phyloP scores from a whole-genome alignment of 768 basidiomycete genomes.

The Tephrocybe sp. region DNA sequence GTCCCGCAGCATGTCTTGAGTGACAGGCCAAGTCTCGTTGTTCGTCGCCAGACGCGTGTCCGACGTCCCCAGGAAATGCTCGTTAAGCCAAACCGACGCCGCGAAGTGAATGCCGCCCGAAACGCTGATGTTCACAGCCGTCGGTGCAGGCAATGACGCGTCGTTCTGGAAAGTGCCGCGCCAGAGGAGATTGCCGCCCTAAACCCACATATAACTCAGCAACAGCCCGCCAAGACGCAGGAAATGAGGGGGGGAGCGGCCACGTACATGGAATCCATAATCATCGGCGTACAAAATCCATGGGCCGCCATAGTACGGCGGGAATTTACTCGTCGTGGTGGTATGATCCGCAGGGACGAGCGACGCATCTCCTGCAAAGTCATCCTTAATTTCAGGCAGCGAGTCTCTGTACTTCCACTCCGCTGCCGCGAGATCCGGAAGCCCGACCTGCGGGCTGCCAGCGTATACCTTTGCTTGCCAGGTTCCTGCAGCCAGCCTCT shows the following conservation, averaged over 20 bases:
- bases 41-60: slow-evolving; percentile 15
- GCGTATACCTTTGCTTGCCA: slow-evolving; percentile 4
- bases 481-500: slow-evolving; percentile 2
- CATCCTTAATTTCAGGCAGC: slow-evolving; percentile 12
- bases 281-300: slow-evolving; percentile 20
- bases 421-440: slow-evolving; percentile 12
- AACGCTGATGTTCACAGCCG: slow-evolving; percentile 16
- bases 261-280: slow-evolving; percentile 18
- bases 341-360: slow-evolving; percentile 14
- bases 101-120: slow-evolving; percentile 17
- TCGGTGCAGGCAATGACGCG: slow-evolving; percentile 6
- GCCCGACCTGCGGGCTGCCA: neutral
- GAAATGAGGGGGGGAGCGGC: neutral
- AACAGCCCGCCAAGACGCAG: neutral
- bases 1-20: slow-evolving; percentile 9
- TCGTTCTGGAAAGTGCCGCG: slow-evolving; percentile 16
- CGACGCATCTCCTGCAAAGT: slow-evolving; percentile 7
- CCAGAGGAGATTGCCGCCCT: slow-evolving; percentile 19
- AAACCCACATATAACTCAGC: too few species aligned
- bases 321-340: slow-evolving; percentile 14
- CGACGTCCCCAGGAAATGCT: slow-evolving; percentile 13
- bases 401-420: slow-evolving; percentile 17
- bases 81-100: slow-evolving; percentile 17
- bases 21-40: slow-evolving; percentile 15
- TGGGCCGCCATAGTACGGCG: slow-evolving; percentile 17